Evolutionary conservation across 306 rosid genomes (phyloP), one percentile per base, ranked within the genome.

Genomic region (Sicyos baderoa): DNA sequence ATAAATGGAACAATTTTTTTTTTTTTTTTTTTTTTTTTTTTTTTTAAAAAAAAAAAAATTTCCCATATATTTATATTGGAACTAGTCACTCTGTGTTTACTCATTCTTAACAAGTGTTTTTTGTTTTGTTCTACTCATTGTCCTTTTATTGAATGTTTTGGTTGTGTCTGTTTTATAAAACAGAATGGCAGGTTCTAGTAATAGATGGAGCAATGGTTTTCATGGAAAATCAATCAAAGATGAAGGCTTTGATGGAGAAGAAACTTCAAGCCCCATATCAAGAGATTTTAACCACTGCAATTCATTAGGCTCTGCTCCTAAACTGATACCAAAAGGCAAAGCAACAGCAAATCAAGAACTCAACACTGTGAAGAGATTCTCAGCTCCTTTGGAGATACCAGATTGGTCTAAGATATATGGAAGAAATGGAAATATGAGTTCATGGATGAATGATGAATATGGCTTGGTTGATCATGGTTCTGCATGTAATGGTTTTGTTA

Each of bases 361-460:
- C 37, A 68, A 72, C 35, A 29, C 35, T 29, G 35, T 29, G 35
- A 29, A 29, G 32, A 81, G 78, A n/a, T 83, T 89, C 16, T 84
- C 98, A 27, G 91, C 86, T 10, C 95, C 96, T n/a, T 52, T 82
- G 22, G 77, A 83, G 51, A 82, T 87, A 54, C 98, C 96, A 51
- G 98, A 92, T 68, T 89, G 96, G 98, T 86, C 98, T 13, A 87
- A 84, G 73, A 86, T 87, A 68, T 89, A 89, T 76, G 93, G 91
- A 23, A 81, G 82, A 51, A 81, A 78, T 70, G 72, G 69, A 35
- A 68, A 68, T 32, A 78, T 69, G 37, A 81, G 68, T 56, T 65
- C 82, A 16, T 57, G 73, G 73, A 71, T 60, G 58, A 53, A 45
- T 42, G 49, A 23, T 29, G 35, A 29, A 29, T 29, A 29, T 29